Evolutionary conservation across 257 asterid genomes (phyloP), one percentile per base, ranked within the genome.

Genomic region (Jasminum sambac): DNA sequence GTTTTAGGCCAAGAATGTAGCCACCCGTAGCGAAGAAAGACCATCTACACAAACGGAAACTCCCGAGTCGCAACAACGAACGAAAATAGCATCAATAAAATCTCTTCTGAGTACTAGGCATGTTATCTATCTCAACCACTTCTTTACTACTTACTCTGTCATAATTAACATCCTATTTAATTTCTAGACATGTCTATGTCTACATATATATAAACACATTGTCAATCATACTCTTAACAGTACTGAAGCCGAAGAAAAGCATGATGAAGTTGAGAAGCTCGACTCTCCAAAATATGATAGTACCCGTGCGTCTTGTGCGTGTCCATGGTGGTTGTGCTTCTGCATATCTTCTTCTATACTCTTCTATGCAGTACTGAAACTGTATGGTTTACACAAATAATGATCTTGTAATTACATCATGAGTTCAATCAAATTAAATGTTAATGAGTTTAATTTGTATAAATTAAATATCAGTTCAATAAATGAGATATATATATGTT

Each of bases 321-420:
- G 76, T 52, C 76, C 73, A 11, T 85, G 90, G 59, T 50, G 59
- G 95, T 57, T 87, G 48, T 84, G 86, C 70, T 70, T 88, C 17
- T 84, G 90, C 68, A 71, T 88, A 71, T 78, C 90, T 34, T 80
- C 88, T 64, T 83, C 92, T 17, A 67, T 87, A 52, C 52, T 90
- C 9, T 61, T 90, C 21, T 90, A 90, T 77, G 76, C 92, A 16
- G 12, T 84, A 73, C 12, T 90, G 30, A 86, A 87, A 84, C 60
- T 83, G 43, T 88, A 84, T 64, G 85, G 82, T 57, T 19, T 66
- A 44, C 74, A 72, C 78, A 66, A 81, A 19, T 81, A 81, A 19
- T 81, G 81, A 81, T 17, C 26, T 17, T 50, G 12, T 50, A 50
- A 19, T n/a, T 30, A 30, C 36, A 50, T 50, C 59, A 50, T 2